A percentile compares a stretch with the other conserved stretches of the same genome.
Evolutionary conservation across 2,329 filamentous ascomycete genomes (phyloP).

Genomic region (Colletotrichum theobromicola): DNA sequence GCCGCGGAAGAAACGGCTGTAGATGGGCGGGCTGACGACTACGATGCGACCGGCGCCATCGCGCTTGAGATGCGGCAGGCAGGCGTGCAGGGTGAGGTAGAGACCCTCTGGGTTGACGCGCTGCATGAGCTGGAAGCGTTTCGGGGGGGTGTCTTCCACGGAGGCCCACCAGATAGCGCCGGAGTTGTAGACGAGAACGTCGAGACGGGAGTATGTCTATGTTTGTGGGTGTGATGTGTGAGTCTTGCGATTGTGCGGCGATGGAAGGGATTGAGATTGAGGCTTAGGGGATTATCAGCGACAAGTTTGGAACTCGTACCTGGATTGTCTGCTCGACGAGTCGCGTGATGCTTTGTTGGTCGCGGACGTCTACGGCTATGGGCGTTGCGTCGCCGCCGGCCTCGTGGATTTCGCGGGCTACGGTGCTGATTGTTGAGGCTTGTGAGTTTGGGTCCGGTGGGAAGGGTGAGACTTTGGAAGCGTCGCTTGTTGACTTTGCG

Average conservation of each 20-base stretch:
- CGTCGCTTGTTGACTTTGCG: slow-evolving; percentile 75
- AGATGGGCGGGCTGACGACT: slow-evolving; percentile 84
- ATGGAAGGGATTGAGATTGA: background rate
- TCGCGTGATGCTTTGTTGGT: slow-evolving; percentile 62
- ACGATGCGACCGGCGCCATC: slow-evolving; percentile 68
- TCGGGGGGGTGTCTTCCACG: slow-evolving; percentile 73
- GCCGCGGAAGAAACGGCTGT: slow-evolving; percentile 82
- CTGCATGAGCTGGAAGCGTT: slow-evolving; percentile 79
- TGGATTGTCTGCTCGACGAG: slow-evolving; percentile 64
- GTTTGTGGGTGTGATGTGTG: background rate
- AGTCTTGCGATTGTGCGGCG: background rate
- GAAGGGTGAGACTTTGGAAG: slow-evolving; percentile 60
- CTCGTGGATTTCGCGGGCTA: slow-evolving; percentile 73
- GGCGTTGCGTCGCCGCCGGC: slow-evolving; percentile 69
- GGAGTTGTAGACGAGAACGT: slow-evolving; percentile 82
- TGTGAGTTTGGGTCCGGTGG: slow-evolving; percentile 79
- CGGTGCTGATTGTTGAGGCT: slow-evolving; percentile 80
- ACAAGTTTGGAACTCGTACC: slow-evolving; percentile 27
- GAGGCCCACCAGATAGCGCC: slow-evolving; percentile 87
- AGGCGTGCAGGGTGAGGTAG: slow-evolving; percentile 73
- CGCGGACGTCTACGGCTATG: slow-evolving; percentile 73
- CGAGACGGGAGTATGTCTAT: slow-evolving; percentile 65
- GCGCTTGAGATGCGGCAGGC: slow-evolving; percentile 67
- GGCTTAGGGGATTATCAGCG: background rate
- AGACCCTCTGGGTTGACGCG: slow-evolving; percentile 76